Conservation (phyloP, 2,329 filamentous ascomycete genomes). For the Karstenula rhodostoma region DNA sequence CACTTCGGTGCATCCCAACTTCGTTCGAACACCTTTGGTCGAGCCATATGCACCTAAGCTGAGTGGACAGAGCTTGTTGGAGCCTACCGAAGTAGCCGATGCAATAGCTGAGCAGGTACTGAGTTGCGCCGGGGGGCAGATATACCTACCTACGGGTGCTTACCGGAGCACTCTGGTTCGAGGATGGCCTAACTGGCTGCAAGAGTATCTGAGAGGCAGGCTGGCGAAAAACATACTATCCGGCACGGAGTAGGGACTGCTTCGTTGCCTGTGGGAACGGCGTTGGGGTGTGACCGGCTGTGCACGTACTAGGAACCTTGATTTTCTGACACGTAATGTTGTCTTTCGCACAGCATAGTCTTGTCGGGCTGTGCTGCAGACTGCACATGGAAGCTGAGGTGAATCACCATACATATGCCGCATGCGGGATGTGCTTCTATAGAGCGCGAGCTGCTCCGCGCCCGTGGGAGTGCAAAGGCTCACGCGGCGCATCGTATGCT, state of each 20-base stretch:
- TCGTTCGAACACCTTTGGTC: conserved; percentile 52
- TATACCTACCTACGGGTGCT: conserved; percentile 46
- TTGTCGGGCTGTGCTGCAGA: background rate
- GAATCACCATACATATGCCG: background rate
- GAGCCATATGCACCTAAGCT: conserved; percentile 43
- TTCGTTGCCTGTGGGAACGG: conserved; percentile 5
- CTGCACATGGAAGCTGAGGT: background rate
- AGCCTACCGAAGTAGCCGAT: conserved; percentile 50
- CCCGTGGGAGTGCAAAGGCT: background rate
- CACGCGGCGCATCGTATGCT: background rate
- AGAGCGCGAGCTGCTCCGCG: background rate
- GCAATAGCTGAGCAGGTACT: conserved; percentile 53
- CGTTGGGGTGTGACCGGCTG: background rate
- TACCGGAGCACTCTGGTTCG: conserved; percentile 46
- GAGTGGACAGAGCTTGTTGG: conserved; percentile 44
- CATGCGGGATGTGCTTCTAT: background rate
- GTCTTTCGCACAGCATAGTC: background rate
- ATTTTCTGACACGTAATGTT: background rate
- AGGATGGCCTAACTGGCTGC: conserved; percentile 58
- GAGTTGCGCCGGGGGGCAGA: conserved; percentile 49
- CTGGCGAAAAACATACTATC: conserved; percentile 27
- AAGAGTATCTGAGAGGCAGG: conserved; percentile 48
- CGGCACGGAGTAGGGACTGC: conserved; percentile 16
- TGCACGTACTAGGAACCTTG: background rate
- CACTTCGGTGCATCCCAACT: conserved; percentile 54